phyloP scores from a whole-genome alignment of 2,329 filamentous ascomycete species.

The Allantophomopsis lycopodina region DNA sequence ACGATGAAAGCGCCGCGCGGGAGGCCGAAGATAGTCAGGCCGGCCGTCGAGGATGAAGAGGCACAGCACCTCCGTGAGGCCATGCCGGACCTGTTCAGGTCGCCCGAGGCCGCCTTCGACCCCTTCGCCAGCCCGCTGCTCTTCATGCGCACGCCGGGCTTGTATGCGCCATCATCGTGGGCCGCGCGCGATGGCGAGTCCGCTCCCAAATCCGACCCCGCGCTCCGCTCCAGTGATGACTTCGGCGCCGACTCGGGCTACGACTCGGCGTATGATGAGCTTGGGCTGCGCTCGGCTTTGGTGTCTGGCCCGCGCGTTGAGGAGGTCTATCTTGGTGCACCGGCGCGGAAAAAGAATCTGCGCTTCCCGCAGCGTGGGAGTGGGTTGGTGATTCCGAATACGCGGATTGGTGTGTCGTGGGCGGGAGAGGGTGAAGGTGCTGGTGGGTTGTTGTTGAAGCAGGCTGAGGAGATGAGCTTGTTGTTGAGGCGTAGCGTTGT shows the following conservation, averaged over 20 bases:
- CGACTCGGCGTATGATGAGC: neutral
- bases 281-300: too few species aligned
- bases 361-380: conserved; percentile 12
- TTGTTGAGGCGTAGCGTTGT: conserved; percentile 14
- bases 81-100: conserved; percentile 31
- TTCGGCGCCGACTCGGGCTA: neutral
- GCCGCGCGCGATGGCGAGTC: neutral
- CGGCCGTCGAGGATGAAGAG: neutral
- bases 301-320: neutral
- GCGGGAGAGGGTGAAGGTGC: neutral
- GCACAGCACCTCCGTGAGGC: conserved; percentile 12
- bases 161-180: conserved; percentile 11
- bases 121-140: conserved; percentile 43
- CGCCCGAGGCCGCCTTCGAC: conserved; percentile 39
- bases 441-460: conserved; percentile 1
- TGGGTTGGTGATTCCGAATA: conserved; percentile 10
- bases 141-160: conserved; percentile 40
- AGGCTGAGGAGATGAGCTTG: conserved; percentile 10
- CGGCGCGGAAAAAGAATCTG: conserved; percentile 7
- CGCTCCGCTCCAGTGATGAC: neutral
- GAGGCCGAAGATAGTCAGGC: neutral
- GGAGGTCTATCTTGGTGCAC: neutral
- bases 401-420: conserved; percentile 5
- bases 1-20: neutral
- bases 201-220: neutral